Percentiles rank a stretch among this genome's conserved stretches.
phyloP scores from a whole-genome alignment of 441 rosid genomes.

The Croton setiger region DNA sequence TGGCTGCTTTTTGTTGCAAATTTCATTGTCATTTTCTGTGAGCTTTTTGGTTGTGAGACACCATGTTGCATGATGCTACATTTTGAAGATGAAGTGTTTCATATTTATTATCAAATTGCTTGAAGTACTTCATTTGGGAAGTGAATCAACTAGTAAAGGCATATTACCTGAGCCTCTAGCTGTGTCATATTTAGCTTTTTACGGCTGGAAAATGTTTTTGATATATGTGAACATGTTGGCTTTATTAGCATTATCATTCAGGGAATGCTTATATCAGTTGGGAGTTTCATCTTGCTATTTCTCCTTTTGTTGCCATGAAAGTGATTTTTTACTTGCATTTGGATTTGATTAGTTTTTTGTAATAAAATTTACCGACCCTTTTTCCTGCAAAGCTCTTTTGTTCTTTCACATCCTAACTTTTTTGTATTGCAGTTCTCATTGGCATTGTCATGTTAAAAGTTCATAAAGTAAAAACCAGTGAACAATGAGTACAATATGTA shows the following conservation, averaged over 20 bases:
- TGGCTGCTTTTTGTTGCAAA: not conserved
- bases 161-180: not conserved
- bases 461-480: not conserved
- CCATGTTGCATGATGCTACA: not conserved
- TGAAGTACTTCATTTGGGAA: not conserved
- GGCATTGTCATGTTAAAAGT: not conserved
- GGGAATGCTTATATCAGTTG: not conserved
- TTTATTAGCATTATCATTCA: not conserved
- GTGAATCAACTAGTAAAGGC: not conserved
- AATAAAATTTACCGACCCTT: not conserved
- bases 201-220: not conserved
- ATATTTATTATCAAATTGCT: not conserved
- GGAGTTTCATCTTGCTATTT: not conserved
- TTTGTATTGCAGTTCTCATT: not conserved
- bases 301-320: not conserved
- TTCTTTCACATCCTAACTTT: not conserved
- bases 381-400: not conserved
- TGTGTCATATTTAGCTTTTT: not conserved
- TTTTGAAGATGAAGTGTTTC: not conserved
- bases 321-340: not conserved
- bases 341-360: not conserved
- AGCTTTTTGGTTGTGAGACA: not conserved
- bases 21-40: not conserved
- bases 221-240: not conserved
- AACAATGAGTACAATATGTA: not conserved